phyloP scores from a whole-genome alignment of 1,284 basidiomycete genomes.

The Fomitopsis pinicola region DNA sequence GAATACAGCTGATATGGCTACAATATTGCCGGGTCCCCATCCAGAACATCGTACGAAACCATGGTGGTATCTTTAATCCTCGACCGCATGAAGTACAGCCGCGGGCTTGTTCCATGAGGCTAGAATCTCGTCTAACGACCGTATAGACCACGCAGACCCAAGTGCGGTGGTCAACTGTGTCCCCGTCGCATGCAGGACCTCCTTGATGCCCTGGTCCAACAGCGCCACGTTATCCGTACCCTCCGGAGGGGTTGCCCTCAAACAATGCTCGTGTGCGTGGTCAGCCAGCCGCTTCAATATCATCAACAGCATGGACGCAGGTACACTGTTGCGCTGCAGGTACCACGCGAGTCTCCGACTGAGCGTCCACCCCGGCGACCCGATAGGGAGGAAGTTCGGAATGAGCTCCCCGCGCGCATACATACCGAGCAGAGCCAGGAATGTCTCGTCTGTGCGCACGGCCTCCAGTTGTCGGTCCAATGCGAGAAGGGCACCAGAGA shows the following conservation, averaged over 20 bases:
- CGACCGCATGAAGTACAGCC: not conserved
- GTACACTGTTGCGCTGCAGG: constrained; percentile 62
- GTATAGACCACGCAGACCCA: constrained; percentile 63
- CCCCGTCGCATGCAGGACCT: constrained; percentile 63
- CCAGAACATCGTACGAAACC: not conserved
- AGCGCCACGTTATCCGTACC: constrained; percentile 43
- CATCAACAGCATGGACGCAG: constrained; percentile 57
- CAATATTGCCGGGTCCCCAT: not conserved
- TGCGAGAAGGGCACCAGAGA: constrained; percentile 56
- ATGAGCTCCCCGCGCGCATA: constrained; percentile 42
- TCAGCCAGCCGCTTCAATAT: constrained; percentile 54
- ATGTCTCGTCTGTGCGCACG: constrained; percentile 39
- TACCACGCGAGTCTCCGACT: constrained; percentile 49
- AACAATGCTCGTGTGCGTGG: constrained; percentile 54
- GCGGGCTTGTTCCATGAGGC: constrained; percentile 38
- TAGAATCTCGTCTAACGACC: constrained; percentile 60
- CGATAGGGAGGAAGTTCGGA: constrained; percentile 12
- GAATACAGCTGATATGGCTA: not conserved
- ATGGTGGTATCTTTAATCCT: not conserved
- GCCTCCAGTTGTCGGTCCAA: constrained; percentile 53
- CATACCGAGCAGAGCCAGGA: constrained; percentile 40
- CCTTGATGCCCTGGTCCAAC: constrained; percentile 60
- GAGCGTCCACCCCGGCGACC: constrained; percentile 31
- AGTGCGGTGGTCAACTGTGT: constrained; percentile 61
- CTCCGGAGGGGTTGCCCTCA: constrained; percentile 41